Percentiles rank a stretch among this genome's conserved stretches.
Conservation (phyloP, 257 asterid species). For the Fraxinus cuspidata region DNA sequence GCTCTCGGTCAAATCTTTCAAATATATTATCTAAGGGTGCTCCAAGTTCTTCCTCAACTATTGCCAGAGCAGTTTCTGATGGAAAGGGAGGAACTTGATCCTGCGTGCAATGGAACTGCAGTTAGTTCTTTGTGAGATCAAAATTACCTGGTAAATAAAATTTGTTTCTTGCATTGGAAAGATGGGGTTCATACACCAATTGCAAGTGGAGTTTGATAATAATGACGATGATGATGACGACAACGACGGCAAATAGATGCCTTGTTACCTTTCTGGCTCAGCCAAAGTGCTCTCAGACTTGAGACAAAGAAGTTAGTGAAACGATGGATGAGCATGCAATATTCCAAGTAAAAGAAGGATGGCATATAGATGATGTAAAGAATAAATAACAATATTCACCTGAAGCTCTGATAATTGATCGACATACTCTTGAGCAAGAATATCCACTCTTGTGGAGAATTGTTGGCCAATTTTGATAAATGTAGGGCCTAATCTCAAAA, state of each 20-base stretch:
- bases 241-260: not conserved
- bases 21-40: constrained; percentile 56
- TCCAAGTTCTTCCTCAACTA: constrained; percentile 85
- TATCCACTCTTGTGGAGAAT: constrained; percentile 96
- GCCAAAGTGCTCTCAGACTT: not conserved
- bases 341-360: not conserved
- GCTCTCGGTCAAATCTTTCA: constrained; percentile 78
- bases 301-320: not conserved
- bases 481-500: constrained; percentile 94
- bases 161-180: not conserved
- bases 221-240: constrained; percentile 1
- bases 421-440: constrained; percentile 97
- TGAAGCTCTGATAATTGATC: constrained; percentile 98
- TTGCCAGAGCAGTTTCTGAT: constrained; percentile 73
- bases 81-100: constrained; percentile 98
- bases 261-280: not conserved
- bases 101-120: constrained; percentile 35
- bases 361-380: not conserved
- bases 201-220: not conserved
- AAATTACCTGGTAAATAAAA: not conserved
- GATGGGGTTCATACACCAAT: not conserved
- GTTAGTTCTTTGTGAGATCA: not conserved
- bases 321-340: not conserved
- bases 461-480: constrained; percentile 98
- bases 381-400: constrained; percentile 37